Base-by-base conservation (phyloP, 2,329 filamentous ascomycete species). In the Aspergillus latus region DNA sequence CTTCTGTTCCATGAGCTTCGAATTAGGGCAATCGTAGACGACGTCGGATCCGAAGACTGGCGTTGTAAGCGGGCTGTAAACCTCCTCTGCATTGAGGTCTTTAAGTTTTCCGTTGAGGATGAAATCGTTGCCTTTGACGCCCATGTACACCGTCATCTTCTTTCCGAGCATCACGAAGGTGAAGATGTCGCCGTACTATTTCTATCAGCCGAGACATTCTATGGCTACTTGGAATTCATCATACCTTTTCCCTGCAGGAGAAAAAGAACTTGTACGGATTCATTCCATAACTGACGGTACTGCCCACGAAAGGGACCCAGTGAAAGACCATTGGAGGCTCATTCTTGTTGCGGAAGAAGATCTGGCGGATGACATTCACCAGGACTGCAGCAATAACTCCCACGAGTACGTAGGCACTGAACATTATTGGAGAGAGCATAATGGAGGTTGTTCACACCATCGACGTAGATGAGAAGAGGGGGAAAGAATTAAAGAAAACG, bases 1-100 rank as follows among this genome's bases (percentile, higher is more conserved):
- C 80, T 96, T 96, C 81, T 96, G 91, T 78, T 96, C 91, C 90
- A 96, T 95, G 68, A 96, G 83, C 78, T 95, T 96, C 54, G 89
- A 82, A 68, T 95, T 95, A 32, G 91, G 90, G 75, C 90, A 95
- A 73, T 96, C 91, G 70, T 96, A 96, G 42, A 95, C 88, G 28
- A 95, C 90, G 73, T 92, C 90, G 62, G 85, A 86, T 61, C 91
- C 91, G 70, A 96, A 96, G 4, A 87, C 83, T 5, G 84, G 84
- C 1, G 82, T 86, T 15, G 81, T 85, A 53, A 96, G 80, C 50
- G 89, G 87, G 56, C 84, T 86, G 76, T 96, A 96, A 63, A 96
- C 88, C 68, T 96, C 91, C 76, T 96, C 92, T 26, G 92, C 92
- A 71, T 88, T 92, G 66, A 96, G 88, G 69, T 96, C 91, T 77